Evolutionary conservation across 1,139 yeast species (phyloP).

Genomic region (Wickerhamomyces sp.): DNA sequence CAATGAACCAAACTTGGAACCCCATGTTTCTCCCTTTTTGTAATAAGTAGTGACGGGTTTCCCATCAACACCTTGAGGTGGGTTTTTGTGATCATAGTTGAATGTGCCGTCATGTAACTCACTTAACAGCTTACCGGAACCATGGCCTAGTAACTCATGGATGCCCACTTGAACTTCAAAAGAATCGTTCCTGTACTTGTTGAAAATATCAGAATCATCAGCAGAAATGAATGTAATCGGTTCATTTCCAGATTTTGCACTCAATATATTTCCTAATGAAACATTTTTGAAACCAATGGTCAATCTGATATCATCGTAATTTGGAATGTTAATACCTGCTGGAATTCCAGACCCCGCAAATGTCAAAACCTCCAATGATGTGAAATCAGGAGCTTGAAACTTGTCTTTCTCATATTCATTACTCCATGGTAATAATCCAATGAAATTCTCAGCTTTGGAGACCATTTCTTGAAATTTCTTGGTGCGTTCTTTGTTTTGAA

Average conservation of each 20-base stretch:
- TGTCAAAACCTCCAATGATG: slow-evolving; percentile 82
- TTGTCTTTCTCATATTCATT: slow-evolving; percentile 68
- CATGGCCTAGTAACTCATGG: slow-evolving; percentile 90
- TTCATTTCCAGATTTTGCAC: slow-evolving; percentile 68
- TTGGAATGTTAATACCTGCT: slow-evolving; percentile 90
- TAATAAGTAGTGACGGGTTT: slow-evolving; percentile 63
- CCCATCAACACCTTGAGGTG: slow-evolving; percentile 53
- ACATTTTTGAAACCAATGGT: slow-evolving; percentile 85
- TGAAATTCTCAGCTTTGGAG: slow-evolving; percentile 56
- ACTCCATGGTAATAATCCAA: slow-evolving; percentile 73
- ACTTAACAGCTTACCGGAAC: slow-evolving; percentile 75
- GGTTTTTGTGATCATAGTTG: slow-evolving; percentile 62
- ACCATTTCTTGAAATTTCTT: slow-evolving; percentile 72
- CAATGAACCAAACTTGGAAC: slow-evolving; percentile 71
- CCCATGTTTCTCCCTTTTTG: slow-evolving; percentile 84
- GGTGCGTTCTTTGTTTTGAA: slow-evolving; percentile 84
- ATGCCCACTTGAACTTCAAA: slow-evolving; percentile 92
- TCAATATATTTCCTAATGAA: slow-evolving; percentile 77
- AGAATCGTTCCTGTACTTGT: slow-evolving; percentile 73
- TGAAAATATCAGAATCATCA: slow-evolving; percentile 49
- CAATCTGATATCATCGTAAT: slow-evolving; percentile 82
- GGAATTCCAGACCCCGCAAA: slow-evolving; percentile 90
- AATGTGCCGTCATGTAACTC: slow-evolving; percentile 58
- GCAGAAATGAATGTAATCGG: slow-evolving; percentile 61
- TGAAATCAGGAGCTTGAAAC: slow-evolving; percentile 90